phyloP scores from a whole-genome alignment of 2,329 filamentous ascomycete species.

The Nothophaeocryptopus gaeumannii region DNA sequence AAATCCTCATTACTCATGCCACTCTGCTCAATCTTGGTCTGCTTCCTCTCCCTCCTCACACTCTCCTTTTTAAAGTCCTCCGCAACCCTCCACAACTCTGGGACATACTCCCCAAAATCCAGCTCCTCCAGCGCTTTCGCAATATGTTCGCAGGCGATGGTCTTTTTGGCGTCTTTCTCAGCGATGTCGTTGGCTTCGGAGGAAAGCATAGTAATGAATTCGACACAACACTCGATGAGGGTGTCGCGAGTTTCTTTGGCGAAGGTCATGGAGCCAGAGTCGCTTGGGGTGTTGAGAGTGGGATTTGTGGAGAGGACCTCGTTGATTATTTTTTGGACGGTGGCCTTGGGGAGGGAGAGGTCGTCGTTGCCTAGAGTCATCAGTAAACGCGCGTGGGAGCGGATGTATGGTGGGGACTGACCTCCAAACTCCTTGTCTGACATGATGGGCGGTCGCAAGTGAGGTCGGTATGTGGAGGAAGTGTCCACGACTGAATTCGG shows the following conservation, averaged over 20 bases:
- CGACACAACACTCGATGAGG: conserved; percentile 96
- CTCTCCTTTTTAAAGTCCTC: conserved; percentile 71
- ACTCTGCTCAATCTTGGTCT: conserved; percentile 93
- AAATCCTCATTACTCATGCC: conserved; percentile 89
- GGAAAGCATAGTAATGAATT: conserved; percentile 98
- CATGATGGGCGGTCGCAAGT: conserved; percentile 38
- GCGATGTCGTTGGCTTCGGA: conserved; percentile 98
- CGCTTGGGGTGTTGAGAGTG: conserved; percentile 34
- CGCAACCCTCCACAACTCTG: conserved; percentile 80
- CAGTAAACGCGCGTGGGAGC: conserved; percentile 1
- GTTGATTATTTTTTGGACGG: conserved; percentile 79
- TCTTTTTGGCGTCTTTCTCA: conserved; percentile 98
- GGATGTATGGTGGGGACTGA: conserved; percentile 31
- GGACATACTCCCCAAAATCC: conserved; percentile 88
- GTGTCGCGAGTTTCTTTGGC: conserved; percentile 93
- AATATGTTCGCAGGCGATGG: conserved; percentile 96
- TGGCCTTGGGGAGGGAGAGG: conserved; percentile 62
- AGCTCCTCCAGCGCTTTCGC: conserved; percentile 90
- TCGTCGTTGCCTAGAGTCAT: conserved; percentile 54
- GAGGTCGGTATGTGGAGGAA: neutral
- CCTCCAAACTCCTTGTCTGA: conserved; percentile 56
- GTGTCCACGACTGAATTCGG: neutral
- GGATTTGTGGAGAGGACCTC: conserved; percentile 80
- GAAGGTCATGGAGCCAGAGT: conserved; percentile 64
- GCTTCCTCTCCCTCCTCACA: conserved; percentile 74